Evolutionary conservation across 1,284 basidiomycete species (phyloP), one percentile per base, ranked within the genome.

Genomic region (Exsudoporus floridanus): DNA sequence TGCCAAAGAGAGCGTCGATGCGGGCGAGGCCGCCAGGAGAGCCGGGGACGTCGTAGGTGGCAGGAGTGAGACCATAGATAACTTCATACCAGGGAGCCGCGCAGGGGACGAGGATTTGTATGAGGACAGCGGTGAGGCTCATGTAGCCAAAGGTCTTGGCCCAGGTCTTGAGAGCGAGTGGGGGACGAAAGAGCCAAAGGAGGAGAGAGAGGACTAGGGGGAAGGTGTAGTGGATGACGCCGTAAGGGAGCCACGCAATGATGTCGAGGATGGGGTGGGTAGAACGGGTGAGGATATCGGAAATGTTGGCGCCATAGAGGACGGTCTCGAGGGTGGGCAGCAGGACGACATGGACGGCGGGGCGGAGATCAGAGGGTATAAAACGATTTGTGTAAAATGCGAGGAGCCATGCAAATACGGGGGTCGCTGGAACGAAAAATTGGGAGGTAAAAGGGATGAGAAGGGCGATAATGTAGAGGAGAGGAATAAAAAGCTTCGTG

Each of bases 41-140:
- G 25, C 97, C 94, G 43, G 84, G 85, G 81, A 97, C 95, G 46
- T 76, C 75, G 74, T 98, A 98, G 66, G 94, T 84, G 34, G 96
- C 96, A 0, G 96, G 96, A 0, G 92, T 96, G 30, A 98, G 83
- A 3, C 97, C 97, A 69, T 99, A 91, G 55, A 98, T 93, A 63
- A 99, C 82, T 69, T 99, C 97, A 72, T 99, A 99, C 97, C 95
- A 96, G 16, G 96, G 97, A 0, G 96, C 88, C 0, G 96, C 88
- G 65, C 94, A 98, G 0, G 96, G 97, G 54, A 99, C 81, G 27
- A 92, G 64, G 61, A 98, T 88, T 70, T 99, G 97, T 52, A 88
- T 82, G 61, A 94, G 73, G 37, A 99, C 97, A 2, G 94, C 96
- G 18, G 83, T 74, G 43, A 97, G 77, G 76, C 94, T 98, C 84